Conservation (phyloP, 78 protist species). For the Speleostelium caveatum region DNA sequence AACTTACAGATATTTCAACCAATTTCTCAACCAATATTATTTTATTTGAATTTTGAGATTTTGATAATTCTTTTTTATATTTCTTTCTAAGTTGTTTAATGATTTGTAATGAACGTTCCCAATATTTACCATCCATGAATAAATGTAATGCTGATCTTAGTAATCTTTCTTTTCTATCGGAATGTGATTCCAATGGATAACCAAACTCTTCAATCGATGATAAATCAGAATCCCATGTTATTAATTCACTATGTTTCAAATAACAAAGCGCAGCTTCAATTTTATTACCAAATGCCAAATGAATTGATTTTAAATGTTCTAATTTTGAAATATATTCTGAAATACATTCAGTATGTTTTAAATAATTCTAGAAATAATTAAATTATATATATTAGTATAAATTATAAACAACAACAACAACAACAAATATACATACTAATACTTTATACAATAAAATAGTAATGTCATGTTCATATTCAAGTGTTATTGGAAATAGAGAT, state of each 20-base stretch:
- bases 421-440: too few relatives aligned
- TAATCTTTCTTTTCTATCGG: constrained; percentile 64
- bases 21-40: neutral
- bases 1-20: constrained; percentile 19
- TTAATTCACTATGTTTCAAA: constrained; percentile 50
- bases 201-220: constrained; percentile 41
- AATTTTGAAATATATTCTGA: constrained; percentile 55
- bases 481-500: constrained; percentile 55
- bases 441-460: constrained; percentile 47
- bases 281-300: constrained; percentile 57
- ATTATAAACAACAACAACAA: neutral
- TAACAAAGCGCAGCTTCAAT: constrained; percentile 56
- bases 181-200: constrained; percentile 47
- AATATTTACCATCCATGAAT: constrained; percentile 56
- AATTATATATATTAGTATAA: neutral
- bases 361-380: constrained; percentile 7
- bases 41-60: too few relatives aligned
- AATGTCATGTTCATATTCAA: constrained; percentile 73
- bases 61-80: constrained; percentile 50
- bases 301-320: constrained; percentile 52
- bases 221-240: constrained; percentile 44
- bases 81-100: constrained; percentile 62
- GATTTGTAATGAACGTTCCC: constrained; percentile 41
- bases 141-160: constrained; percentile 19
- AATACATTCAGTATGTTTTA: constrained; percentile 58